phyloP scores from a whole-genome alignment of 176 grass and related monocot genomes.

The Oryza meridionalis region DNA sequence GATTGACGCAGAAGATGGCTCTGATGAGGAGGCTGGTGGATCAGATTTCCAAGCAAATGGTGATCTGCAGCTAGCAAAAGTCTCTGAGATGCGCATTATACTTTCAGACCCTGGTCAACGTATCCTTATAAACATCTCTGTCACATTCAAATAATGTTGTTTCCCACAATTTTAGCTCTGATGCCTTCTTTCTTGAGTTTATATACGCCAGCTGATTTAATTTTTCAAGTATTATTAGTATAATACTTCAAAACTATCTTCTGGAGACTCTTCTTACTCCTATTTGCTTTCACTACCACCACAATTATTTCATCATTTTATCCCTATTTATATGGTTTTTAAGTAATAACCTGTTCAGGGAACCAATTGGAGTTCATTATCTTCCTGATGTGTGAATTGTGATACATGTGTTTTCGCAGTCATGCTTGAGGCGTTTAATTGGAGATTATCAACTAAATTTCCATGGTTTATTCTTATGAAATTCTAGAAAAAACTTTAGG shows the following conservation, averaged over 20 bases:
- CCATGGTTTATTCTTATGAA: not conserved
- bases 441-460: not conserved
- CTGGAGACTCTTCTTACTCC: too few relatives aligned
- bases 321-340: not conserved
- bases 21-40: conserved; percentile 39
- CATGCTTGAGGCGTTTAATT: not conserved
- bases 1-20: conserved; percentile 66
- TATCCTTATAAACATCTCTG: conserved; percentile 55
- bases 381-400: not conserved
- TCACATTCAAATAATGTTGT: not conserved
- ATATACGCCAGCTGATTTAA: not conserved
- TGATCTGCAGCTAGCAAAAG: conserved; percentile 60
- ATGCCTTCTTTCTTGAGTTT: not conserved
- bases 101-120: conserved; percentile 70
- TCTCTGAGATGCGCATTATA: conserved; percentile 83
- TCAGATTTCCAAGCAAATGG: conserved; percentile 53
- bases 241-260: not conserved
- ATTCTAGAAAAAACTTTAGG: not conserved
- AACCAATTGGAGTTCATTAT: not conserved
- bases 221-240: not conserved
- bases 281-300: not conserved
- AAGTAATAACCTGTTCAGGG: not conserved
- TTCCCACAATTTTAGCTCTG: not conserved
- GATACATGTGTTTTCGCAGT: not conserved
- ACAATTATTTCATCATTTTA: not conserved